Evolutionary conservation across 768 basidiomycete genomes (phyloP), one percentile per base, ranked within the genome.

Genomic region (Mrakia frigida): DNA sequence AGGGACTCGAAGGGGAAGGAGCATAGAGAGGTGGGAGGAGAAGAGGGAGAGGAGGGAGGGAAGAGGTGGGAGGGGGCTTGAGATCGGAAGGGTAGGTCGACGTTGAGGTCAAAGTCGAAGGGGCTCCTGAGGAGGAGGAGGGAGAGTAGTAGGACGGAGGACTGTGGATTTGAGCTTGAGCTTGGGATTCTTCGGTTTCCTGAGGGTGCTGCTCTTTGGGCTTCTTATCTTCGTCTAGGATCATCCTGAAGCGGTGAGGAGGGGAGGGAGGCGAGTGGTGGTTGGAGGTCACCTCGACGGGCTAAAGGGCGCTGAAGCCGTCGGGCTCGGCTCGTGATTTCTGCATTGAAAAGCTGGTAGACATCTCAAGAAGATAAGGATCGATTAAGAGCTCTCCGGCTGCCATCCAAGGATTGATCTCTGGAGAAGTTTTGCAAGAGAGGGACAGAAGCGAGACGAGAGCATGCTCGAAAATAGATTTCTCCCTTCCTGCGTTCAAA

Each of bases 11-110:
- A 7, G 56, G 56, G 5, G 56, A 56, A 25, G 56, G 56, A n/a
- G 56, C 56, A 11, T 56, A 56, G 56, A 56, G 56, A 28, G 56
- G 56, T n/a, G 56, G 56, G 56, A 56, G 56, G 56, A 56, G 56
- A 10, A 56, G 28, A 14, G 56, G 56, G 56, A 56, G 56, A 28
- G 56, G 56, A 1, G 28, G n/a, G 3, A 11, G n/a, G 4, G 56
- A 18, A 18, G 56, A 13, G 11, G 56, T 28, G n/a, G 56, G 7
- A 18, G 43, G 28, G n/a, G 56, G 11, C n/a, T 56, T 56, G 56
- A 28, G 25, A 14, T 56, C n/a, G n/a, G 56, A n/a, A 2, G 56
- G 28, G 28, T 56, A 56, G n/a, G 56, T n/a, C 11, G 56, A 56
- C 1, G 56, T n/a, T 25, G 56, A 56, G n/a, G 28, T 13, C 3